Conservation (phyloP, 768 basidiomycete genomes). For the Trametes villosa region DNA sequence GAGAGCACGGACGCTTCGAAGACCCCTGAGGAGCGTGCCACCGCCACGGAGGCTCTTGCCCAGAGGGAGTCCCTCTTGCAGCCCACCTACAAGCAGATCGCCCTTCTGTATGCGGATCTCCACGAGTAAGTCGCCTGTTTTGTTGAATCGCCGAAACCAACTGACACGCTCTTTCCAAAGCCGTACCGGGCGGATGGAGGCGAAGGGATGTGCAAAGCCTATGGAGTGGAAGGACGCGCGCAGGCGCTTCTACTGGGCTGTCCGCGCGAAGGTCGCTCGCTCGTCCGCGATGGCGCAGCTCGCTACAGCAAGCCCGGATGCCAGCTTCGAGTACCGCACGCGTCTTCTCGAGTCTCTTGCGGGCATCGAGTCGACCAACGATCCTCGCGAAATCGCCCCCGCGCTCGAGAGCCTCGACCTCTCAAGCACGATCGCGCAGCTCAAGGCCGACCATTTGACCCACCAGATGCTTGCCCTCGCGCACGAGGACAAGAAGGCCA, state of each 20-base stretch:
- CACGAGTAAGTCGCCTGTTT: constrained; percentile 72
- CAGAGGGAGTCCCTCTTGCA: constrained; percentile 79
- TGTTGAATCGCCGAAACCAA: background rate
- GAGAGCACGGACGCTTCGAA: constrained; percentile 77
- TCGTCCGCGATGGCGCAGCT: constrained; percentile 67
- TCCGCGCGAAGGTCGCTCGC: constrained; percentile 79
- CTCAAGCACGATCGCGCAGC: constrained; percentile 59
- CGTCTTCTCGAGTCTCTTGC: constrained; percentile 67
- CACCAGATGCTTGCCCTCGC: constrained; percentile 67
- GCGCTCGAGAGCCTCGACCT: constrained; percentile 76
- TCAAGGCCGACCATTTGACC: constrained; percentile 72
- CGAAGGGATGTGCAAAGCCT: constrained; percentile 91
- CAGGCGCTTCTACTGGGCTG: constrained; percentile 92
- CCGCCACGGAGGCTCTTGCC: constrained; percentile 68
- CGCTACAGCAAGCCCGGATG: constrained; percentile 70
- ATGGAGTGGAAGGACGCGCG: constrained; percentile 88
- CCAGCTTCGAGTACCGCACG: constrained; percentile 67
- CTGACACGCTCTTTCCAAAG: constrained; percentile 48
- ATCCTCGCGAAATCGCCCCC: constrained; percentile 62
- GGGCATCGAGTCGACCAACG: constrained; percentile 52
- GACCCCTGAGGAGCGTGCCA: constrained; percentile 73
- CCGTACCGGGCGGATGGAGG: constrained; percentile 95
- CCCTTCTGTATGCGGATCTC: constrained; percentile 92
- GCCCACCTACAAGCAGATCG: constrained; percentile 93
- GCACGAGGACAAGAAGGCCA: constrained; percentile 77